A percentile compares a stretch with the other conserved stretches of the same genome.
phyloP scores from a whole-genome alignment of 345 rosid species.

The Clausena lansium region DNA sequence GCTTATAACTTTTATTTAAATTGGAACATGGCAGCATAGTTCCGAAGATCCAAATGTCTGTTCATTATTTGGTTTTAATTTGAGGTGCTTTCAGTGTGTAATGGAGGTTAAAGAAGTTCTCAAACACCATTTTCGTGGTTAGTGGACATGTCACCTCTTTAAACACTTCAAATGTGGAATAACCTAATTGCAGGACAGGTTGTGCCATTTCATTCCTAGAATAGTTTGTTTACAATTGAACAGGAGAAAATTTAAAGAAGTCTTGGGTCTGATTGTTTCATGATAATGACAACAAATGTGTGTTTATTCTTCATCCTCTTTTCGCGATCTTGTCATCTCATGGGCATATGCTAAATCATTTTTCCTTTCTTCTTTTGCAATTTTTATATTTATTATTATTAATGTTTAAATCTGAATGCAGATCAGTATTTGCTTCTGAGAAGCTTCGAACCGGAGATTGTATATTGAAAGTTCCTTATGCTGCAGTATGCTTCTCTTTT shows the following conservation, averaged over 20 bases:
- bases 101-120: background rate
- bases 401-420: conserved; percentile 24
- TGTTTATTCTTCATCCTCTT: background rate
- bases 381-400: background rate
- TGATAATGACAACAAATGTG: background rate
- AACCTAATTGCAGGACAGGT: background rate
- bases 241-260: background rate
- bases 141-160: background rate
- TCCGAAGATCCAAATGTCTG: background rate
- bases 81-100: background rate
- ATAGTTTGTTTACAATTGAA: background rate
- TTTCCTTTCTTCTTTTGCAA: background rate
- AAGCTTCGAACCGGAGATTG: conserved; percentile 61
- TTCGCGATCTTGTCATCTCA: conserved; percentile 1
- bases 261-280: background rate
- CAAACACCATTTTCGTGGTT: background rate
- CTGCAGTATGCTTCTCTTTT: conserved; percentile 35
- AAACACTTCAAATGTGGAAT: background rate
- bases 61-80: background rate
- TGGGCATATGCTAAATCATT: background rate
- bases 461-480: conserved; percentile 67
- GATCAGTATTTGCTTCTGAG: conserved; percentile 65
- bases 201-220: background rate
- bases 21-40: background rate
- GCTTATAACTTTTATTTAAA: background rate